Base-by-base conservation (phyloP, 371 early-diverging fungal species). In the Batrachochytrium dendrobatidis region DNA sequence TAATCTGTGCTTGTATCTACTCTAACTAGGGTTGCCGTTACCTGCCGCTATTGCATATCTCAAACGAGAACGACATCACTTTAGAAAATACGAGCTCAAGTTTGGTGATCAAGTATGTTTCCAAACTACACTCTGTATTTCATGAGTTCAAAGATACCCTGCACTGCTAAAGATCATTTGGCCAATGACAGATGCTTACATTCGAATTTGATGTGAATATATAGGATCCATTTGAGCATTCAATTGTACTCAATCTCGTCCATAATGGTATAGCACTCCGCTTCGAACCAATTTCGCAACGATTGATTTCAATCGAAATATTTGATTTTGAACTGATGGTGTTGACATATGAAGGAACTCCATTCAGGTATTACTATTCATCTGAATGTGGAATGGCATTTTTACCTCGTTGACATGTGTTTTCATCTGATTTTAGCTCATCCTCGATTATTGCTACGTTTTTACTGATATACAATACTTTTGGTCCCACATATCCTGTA, bases 381-480 rank as follows among this genome's bases (percentile, higher is more conserved):
- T 55, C n/a, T 4, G 1, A 2, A 1, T 15, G 10, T 17, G n/a
- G 1, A 39, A 22, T 50, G 18, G 30, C 30, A 53, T n/a, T n/a
- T n/a, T n/a, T n/a, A n/a, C n/a, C n/a, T n/a, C n/a, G n/a, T n/a
- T n/a, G n/a, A n/a, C n/a, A n/a, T n/a, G n/a, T n/a, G n/a, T n/a
- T n/a, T 2, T 17, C 29, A 34, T 55, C n/a, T 4, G 1, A 2
- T 15, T 25, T 29, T 49, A 67, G 85, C 59, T 85, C 88, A 1
- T 70, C 71, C 56, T 81, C 80, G 50, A 73, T 79, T 1, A 70
- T 83, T 0, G 84, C 88, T 4, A 89, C 87, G 0, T 86, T 83
- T 62, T 58, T 83, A 31, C 61, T 80, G 5, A 81, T 86, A 10
- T 83, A 86, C 73, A 81, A 82, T 51, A 64, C 83, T 12, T 85